Evolutionary conservation across 768 basidiomycete species (phyloP), one percentile per base, ranked within the genome.

Genomic region (Ephemerocybe angulata): DNA sequence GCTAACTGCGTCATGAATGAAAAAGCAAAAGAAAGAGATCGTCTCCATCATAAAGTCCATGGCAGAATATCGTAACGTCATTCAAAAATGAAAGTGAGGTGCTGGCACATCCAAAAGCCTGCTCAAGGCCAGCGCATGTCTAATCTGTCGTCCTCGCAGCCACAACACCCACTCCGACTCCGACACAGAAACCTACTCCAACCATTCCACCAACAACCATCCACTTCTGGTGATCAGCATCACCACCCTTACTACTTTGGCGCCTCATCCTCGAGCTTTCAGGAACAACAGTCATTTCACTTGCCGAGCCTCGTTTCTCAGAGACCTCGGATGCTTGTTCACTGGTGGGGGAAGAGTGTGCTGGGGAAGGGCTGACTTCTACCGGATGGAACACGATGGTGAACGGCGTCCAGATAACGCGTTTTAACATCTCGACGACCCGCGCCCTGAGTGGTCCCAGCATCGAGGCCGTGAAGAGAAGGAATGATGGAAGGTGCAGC

Each of bases 391-490:
- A 50, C n/a, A 50, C 48, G 19, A 46, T 17, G 15, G 35, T 30
- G 19, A 42, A 28, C 33, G 35, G 48, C 44, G 48, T 37, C 33
- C 28, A 48, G 10, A 22, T 28, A 4, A 47, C 33, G 13, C 27
- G 27, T n/a, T 50, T 42, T n/a, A 56, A 21, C 21, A 22, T 22
- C 11, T 51, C 55, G 19, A 56, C 12, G 11, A 56, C 33, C 7
- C 55, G 38, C 6, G 48, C 25, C 42, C 51, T 56, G 3, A 78
- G 59, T 2, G 85, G 85, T 0, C 72, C 75, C 8, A 88, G 58
- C 24, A 88, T 73, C 8, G 86, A 87, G 25, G 86, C 55, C 1
- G 86, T 83, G 61, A 86, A 79, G 44, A 81, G 62, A 6, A 88
- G 13, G 28, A 88, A 67, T 4, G 85, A 86, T 1, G 86, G 84